A percentile compares a stretch with the other conserved stretches of the same genome.
phyloP scores from a whole-genome alignment of 163 green algal genomes.

The Scenedesmus sp. region DNA sequence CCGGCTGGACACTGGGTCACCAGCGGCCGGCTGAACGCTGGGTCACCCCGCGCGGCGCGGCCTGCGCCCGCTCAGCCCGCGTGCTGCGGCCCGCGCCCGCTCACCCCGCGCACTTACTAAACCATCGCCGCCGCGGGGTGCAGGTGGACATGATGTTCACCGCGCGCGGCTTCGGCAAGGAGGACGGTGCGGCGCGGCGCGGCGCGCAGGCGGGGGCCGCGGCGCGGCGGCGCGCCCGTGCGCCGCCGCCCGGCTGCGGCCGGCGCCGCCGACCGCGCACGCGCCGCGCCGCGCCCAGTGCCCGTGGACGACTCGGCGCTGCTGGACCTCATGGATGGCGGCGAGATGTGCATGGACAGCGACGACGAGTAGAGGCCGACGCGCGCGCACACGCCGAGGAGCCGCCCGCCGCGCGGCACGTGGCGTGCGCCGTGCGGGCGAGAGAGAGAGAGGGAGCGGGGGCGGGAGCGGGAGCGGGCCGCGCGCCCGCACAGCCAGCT shows the following conservation, averaged over 20 bases:
- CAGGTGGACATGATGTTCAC: conserved; percentile 62
- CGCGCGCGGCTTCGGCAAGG: conserved; percentile 56
- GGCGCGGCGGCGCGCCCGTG: neutral
- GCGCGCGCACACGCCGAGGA: no score
- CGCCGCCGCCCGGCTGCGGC: neutral
- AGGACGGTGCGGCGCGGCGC: conserved; percentile 33
- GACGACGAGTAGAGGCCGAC: conserved; percentile 46
- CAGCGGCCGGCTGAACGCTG: neutral
- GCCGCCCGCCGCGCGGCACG: no score
- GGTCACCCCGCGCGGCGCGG: neutral
- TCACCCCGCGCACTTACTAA: neutral
- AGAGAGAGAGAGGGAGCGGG: no score
- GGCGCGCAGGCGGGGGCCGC: neutral
- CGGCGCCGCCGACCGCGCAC: neutral
- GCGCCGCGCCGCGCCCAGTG: neutral
- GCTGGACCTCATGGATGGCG: conserved; percentile 53
- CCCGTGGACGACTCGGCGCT: conserved; percentile 44
- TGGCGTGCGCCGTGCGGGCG: no score
- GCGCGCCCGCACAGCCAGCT: no score
- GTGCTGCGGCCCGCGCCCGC: no score
- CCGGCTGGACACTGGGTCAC: neutral
- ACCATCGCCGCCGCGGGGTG: neutral
- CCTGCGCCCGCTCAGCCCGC: neutral
- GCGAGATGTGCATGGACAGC: conserved; percentile 46
- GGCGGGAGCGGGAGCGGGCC: no score